Base-by-base conservation (phyloP, 768 basidiomycete genomes). In the Pleurotus citrinopileatus region DNA sequence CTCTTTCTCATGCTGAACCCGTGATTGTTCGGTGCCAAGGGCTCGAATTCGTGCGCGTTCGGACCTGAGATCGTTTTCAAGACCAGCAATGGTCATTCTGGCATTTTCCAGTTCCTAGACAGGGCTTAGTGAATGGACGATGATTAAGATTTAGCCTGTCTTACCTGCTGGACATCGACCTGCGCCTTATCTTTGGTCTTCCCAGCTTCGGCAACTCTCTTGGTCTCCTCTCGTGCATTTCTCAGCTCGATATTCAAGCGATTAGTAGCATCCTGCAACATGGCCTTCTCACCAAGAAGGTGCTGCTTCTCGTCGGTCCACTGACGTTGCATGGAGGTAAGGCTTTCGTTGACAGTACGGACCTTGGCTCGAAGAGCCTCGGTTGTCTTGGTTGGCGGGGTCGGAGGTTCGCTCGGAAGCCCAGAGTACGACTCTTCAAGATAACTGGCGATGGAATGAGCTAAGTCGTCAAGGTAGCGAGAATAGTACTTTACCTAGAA, bases 21-120 rank as follows among this genome's bases (percentile, higher is more conserved):
- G 77, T 10, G 74, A 71, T 59, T 90, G 87, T 64, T 92, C 87
- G 0, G 79, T 75, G 0, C 79, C 75, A 61, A 92, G 71, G 6
- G 75, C 70, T 55, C 89, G 72, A 48, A 94, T 69, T 12, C 82
- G 82, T 12, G 79, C 69, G 19, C 91, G 81, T 67, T 94, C 92
- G 1, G 75, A 72, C 55, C 82, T 82, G n/a, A 94, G 72, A 34
- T 87, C 82, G 36, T 68, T 72, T 60, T 94, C 90, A 6, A 94
- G 78, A 13, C 87, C 86, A 1, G 78, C 74, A 55, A 93, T 81
- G 23, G 78, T 77, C 3, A 68, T 70, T 60, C 80, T 87, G 5
- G 89, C 87, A 48, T 73, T 79, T 43, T 87, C 87, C 15, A 87
- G 77, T 54, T 93, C 90, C 89, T 92, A 57, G 42, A 38, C 52